A percentile compares a stretch with the other conserved stretches of the same genome.
Conservation (phyloP, 768 basidiomycete species). For the Terana coerulea region DNA sequence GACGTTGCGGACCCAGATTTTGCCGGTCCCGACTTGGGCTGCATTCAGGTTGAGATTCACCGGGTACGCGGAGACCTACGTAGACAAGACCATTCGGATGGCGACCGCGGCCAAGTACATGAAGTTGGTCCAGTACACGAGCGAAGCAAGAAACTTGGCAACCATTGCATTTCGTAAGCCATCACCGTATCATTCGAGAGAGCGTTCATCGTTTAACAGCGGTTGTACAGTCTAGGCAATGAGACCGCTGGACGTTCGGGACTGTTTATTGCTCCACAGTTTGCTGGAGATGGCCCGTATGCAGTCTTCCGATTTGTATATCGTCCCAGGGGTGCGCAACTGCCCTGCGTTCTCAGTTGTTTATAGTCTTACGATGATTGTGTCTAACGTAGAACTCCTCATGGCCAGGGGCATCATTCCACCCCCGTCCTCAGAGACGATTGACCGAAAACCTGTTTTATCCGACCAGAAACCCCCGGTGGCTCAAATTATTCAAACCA, state of each 20-base stretch:
- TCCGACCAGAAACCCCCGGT: too few relatives aligned
- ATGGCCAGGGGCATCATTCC: background rate
- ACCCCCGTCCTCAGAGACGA: background rate
- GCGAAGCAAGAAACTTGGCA: slow-evolving; percentile 11
- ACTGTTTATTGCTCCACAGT: background rate
- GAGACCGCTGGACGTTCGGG: too few relatives aligned
- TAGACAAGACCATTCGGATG: background rate
- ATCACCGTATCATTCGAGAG: too few relatives aligned
- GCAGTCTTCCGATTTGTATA: slow-evolving; percentile 9
- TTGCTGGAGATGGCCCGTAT: background rate
- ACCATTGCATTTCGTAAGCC: slow-evolving; percentile 3
- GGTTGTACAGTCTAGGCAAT: background rate
- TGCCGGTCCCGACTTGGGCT: slow-evolving; percentile 3
- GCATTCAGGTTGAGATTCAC: slow-evolving; percentile 8
- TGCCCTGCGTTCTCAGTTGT: background rate
- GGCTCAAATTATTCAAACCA: too few relatives aligned
- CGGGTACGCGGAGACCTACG: background rate
- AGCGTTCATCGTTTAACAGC: too few relatives aligned
- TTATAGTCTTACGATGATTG: background rate
- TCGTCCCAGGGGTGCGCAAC: slow-evolving; percentile 4
- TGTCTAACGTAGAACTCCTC: background rate
- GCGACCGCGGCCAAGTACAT: background rate
- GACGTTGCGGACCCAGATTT: slow-evolving; percentile 6
- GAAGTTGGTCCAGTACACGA: slow-evolving; percentile 7
- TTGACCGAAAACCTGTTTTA: background rate